Conservation (phyloP, 139 green algal genomes). For the Zygnema cylindricum region DNA sequence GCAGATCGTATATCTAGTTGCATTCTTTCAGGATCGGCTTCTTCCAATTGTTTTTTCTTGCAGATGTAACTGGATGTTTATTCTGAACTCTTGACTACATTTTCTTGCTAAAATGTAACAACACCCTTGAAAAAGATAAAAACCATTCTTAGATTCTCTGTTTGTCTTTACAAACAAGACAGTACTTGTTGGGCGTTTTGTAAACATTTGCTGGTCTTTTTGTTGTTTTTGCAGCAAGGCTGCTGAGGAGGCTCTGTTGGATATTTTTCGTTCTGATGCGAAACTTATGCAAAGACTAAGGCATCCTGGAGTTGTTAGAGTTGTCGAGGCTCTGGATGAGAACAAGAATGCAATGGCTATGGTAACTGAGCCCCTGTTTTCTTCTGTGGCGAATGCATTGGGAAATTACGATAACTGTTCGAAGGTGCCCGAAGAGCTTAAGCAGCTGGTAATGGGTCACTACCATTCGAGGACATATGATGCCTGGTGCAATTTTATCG, state of each 20-base stretch:
- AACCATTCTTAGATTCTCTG: too few species aligned
- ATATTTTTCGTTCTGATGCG: constrained; percentile 57
- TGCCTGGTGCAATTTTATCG: too few species aligned
- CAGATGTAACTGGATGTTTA: too few species aligned
- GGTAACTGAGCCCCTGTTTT: constrained; percentile 82
- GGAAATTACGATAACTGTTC: constrained; percentile 59
- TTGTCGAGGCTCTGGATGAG: constrained; percentile 87
- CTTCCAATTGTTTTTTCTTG: too few species aligned
- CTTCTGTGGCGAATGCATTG: constrained; percentile 74
- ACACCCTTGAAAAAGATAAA: too few species aligned
- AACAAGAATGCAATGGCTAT: constrained; percentile 76
- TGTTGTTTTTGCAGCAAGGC: constrained; percentile 39
- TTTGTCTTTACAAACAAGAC: too few species aligned
- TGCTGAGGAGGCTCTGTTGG: constrained; percentile 55
- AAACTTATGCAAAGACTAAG: constrained; percentile 33
- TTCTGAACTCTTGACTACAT: too few species aligned
- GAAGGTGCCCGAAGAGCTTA: constrained; percentile 36
- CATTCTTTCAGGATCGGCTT: too few species aligned
- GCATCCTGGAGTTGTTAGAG: constrained; percentile 65
- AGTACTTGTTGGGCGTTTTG: too few species aligned
- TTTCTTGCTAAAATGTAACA: too few species aligned
- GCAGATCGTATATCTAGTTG: too few species aligned
- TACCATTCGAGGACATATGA: background rate
- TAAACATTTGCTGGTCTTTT: too few species aligned
- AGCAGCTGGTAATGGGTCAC: constrained; percentile 25